Conservation (phyloP, 495 filamentous ascomycete genomes). For the Penicillium lagena region DNA sequence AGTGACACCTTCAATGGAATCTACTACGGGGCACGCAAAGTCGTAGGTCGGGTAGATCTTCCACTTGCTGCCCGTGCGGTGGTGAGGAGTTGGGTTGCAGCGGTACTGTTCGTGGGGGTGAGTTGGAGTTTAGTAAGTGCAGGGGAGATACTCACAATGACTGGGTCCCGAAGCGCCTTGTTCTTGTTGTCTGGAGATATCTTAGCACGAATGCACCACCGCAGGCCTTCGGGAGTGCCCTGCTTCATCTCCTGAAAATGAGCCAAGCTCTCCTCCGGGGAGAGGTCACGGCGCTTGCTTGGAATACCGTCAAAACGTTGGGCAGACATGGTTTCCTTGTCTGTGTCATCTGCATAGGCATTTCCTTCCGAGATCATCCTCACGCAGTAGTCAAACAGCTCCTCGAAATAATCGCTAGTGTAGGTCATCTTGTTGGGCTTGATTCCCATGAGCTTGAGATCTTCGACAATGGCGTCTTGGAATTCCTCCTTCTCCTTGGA, state of each 20-base stretch:
- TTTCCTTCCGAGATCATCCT: constrained; percentile 75
- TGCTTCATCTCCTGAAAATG: constrained; percentile 87
- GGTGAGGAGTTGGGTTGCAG: constrained; percentile 71
- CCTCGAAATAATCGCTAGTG: constrained; percentile 87
- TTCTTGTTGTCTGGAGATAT: constrained; percentile 77
- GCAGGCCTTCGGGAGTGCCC: constrained; percentile 65
- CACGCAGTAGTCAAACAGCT: constrained; percentile 72
- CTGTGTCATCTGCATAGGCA: constrained; percentile 87
- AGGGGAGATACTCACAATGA: constrained; percentile 44
- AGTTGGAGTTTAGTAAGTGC: too few species aligned
- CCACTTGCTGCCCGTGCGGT: constrained; percentile 84
- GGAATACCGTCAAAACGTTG: constrained; percentile 72
- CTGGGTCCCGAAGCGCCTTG: constrained; percentile 83
- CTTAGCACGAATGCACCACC: constrained; percentile 86
- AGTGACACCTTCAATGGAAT: constrained; percentile 86
- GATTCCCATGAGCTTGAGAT: constrained; percentile 80
- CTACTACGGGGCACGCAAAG: constrained; percentile 87
- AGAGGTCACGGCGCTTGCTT: constrained; percentile 67
- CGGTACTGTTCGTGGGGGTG: constrained; percentile 47
- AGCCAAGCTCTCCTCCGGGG: constrained; percentile 71
- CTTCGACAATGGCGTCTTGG: constrained; percentile 81
- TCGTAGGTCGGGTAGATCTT: constrained; percentile 97
- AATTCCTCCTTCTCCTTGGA: constrained; percentile 91
- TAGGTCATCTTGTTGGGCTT: constrained; percentile 71
- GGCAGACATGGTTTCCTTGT: constrained; percentile 76